These are phyloP conservation scores for Lasiosphaeriaceae sp. DNA, from an alignment of 495 filamentous ascomycete species.

Conservation along the genomic window DNA sequence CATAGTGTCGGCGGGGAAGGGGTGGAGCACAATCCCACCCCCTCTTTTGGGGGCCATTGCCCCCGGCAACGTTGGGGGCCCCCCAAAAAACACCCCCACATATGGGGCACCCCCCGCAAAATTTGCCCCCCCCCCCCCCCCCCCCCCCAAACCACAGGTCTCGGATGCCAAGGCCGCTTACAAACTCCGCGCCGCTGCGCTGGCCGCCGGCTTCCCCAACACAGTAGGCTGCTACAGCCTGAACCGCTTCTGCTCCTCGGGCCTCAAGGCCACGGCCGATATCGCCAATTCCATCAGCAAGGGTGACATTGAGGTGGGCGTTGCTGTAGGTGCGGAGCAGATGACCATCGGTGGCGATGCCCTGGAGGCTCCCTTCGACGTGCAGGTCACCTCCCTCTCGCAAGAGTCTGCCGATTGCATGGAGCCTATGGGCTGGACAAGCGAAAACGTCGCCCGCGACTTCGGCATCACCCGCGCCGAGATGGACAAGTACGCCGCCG, in stretches of 20 bases:
- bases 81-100: conserved; percentile 35
- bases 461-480: conserved; percentile 75
- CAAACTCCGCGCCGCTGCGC: conserved; percentile 80
- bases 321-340: conserved; percentile 83
- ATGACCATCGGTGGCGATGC: conserved; percentile 74
- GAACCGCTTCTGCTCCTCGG: conserved; percentile 97
- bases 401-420: conserved; percentile 82
- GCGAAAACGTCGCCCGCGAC: conserved; percentile 91
- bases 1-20: too few relatives aligned
- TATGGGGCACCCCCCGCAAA: neutral
- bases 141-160: conserved; percentile 51
- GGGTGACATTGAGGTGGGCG: conserved; percentile 79
- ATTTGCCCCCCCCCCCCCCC: neutral
- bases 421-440: conserved; percentile 97
- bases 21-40: conserved; percentile 75
- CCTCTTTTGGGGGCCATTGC: conserved; percentile 85
- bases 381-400: conserved; percentile 62
- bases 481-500: conserved; percentile 82
- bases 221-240: conserved; percentile 73
- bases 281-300: conserved; percentile 82
- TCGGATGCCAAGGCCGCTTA: conserved; percentile 83
- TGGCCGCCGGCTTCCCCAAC: conserved; percentile 92
- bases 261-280: conserved; percentile 89
- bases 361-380: conserved; percentile 69
- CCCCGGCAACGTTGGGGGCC: conserved; percentile 93